Evolutionary conservation across 2,329 filamentous ascomycete genomes (phyloP).

Genomic region (Apiospora pterosperma): DNA sequence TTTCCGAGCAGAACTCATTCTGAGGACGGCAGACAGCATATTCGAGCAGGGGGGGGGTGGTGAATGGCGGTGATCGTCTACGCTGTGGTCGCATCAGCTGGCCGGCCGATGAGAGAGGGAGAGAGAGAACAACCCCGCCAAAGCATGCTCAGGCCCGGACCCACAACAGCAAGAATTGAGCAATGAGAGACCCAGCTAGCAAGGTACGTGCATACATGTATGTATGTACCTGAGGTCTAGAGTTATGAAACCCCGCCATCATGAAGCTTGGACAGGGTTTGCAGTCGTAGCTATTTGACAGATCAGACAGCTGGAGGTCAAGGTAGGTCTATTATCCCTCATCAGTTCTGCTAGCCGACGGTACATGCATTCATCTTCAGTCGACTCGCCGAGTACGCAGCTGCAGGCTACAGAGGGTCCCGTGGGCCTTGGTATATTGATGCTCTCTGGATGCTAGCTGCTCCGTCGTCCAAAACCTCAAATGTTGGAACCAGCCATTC

Average conservation of each 20-base stretch:
- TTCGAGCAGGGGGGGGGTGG: neutral
- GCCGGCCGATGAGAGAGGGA: neutral
- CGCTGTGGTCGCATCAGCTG: neutral
- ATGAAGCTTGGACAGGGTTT: neutral
- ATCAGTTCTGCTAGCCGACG: neutral
- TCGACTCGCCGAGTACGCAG: neutral
- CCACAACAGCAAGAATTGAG: neutral
- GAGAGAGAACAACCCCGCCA: neutral
- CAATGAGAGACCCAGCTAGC: neutral
- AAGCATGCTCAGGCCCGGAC: neutral
- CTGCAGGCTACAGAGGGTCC: neutral
- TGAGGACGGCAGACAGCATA: neutral
- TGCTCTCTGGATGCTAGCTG: neutral
- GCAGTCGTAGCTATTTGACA: neutral
- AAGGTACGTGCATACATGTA: too few species aligned
- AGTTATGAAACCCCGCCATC: constrained; percentile 1
- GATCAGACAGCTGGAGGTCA: neutral
- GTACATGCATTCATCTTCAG: neutral
- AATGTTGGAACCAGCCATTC: neutral
- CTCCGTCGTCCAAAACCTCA: neutral
- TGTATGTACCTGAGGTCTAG: too few species aligned
- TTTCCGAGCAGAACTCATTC: neutral
- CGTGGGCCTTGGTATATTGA: too few species aligned
- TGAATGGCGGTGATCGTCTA: neutral
- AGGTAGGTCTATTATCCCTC: neutral